These are phyloP conservation scores for Lithohypha guttulata DNA, from an alignment of 2,329 filamentous ascomycete genomes.

Conservation along the genomic window DNA sequence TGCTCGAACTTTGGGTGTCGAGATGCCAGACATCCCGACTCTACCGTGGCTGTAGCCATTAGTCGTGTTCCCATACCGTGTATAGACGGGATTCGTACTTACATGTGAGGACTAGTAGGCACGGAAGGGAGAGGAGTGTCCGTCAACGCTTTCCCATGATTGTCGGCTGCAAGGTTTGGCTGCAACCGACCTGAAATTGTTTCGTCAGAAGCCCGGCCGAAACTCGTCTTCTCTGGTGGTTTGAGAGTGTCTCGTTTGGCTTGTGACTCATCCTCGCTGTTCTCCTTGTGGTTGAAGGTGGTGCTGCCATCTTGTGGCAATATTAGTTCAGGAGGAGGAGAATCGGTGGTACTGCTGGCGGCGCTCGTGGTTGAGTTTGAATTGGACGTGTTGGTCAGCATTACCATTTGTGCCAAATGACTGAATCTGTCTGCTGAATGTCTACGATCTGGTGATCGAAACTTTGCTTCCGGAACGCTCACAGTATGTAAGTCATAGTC, in stretches of 20 bases:
- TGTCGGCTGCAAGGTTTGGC: slow-evolving; percentile 11
- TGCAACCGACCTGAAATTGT: slow-evolving; percentile 4
- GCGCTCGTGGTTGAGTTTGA: not conserved
- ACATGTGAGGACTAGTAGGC: slow-evolving; percentile 53
- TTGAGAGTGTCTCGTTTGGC: slow-evolving; percentile 15
- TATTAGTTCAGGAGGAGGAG: slow-evolving; percentile 4
- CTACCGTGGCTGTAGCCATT: slow-evolving; percentile 16
- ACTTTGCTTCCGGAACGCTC: slow-evolving; percentile 2
- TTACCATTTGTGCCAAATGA: slow-evolving; percentile 7
- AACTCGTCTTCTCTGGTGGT: slow-evolving; percentile 16
- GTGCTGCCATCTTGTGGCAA: not conserved
- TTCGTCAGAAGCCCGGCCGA: slow-evolving; percentile 13
- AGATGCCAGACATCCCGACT: slow-evolving; percentile 62
- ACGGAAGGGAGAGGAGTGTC: slow-evolving; percentile 55
- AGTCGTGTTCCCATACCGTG: too few species aligned
- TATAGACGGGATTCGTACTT: slow-evolving; percentile 27
- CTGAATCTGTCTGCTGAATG: slow-evolving; percentile 2
- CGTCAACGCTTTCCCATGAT: slow-evolving; percentile 44
- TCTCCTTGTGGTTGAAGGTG: not conserved
- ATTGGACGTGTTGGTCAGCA: slow-evolving; percentile 7
- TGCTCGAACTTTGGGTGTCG: slow-evolving; percentile 72
- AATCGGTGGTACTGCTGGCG: slow-evolving; percentile 4
- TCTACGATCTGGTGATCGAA: slow-evolving; percentile 2
- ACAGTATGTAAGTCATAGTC: slow-evolving; percentile 5
- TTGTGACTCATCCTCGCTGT: too few species aligned